Evolutionary conservation across 768 basidiomycete species (phyloP).

Genomic region (Pulveroboletus sp.): DNA sequence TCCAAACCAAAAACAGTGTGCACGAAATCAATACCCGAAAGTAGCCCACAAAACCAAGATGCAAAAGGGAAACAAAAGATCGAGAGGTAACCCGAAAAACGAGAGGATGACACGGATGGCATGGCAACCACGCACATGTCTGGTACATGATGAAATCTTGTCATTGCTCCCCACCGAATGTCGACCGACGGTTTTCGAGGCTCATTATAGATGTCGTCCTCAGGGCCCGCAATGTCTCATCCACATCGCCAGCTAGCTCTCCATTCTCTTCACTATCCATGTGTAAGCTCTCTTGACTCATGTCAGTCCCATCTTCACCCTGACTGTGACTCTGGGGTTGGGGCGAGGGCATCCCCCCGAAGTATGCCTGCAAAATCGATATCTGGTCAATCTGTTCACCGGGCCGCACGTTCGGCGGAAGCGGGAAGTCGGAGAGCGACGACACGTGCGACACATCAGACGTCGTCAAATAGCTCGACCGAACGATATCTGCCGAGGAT

Average conservation of each 20-base stretch:
- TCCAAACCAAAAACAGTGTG: slow-evolving; percentile 6
- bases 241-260: slow-evolving; percentile 12
- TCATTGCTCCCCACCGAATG: slow-evolving; percentile 27
- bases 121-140: slow-evolving; percentile 7
- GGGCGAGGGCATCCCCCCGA: slow-evolving; percentile 25
- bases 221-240: slow-evolving; percentile 11
- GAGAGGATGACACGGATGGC: background rate
- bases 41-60: slow-evolving; percentile 11
- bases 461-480: slow-evolving; percentile 60
- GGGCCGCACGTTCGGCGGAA: slow-evolving; percentile 42
- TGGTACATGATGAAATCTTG: slow-evolving; percentile 16
- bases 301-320: background rate
- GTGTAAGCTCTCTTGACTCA: background rate
- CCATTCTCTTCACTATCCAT: background rate
- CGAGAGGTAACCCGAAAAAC: too few relatives aligned
- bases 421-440: slow-evolving; percentile 66
- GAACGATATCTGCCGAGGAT: slow-evolving; percentile 31
- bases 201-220: slow-evolving; percentile 3
- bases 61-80: background rate
- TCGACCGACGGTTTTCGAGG: slow-evolving; percentile 16
- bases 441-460: slow-evolving; percentile 63
- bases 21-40: slow-evolving; percentile 4
- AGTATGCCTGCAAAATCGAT: slow-evolving; percentile 43
- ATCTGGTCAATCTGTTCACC: slow-evolving; percentile 24
- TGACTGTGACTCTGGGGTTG: background rate